Conservation (phyloP, 495 filamentous ascomycete species). For the Collariella sp. region DNA sequence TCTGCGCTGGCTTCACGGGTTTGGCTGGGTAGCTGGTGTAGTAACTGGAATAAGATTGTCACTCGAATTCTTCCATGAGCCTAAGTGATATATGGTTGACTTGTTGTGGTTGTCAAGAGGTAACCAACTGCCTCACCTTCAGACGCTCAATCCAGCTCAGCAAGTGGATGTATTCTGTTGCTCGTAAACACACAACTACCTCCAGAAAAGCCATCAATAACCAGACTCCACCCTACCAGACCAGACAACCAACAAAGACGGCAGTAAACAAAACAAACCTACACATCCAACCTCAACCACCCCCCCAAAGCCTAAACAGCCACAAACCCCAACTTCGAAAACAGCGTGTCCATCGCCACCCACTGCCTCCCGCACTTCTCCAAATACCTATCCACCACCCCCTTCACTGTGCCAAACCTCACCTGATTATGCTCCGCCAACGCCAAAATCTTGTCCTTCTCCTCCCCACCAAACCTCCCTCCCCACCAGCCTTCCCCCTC, state of each 20-base stretch:
- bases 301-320: slow-evolving; percentile 16
- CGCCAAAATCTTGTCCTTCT: slow-evolving; percentile 49
- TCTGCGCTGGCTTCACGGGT: no score
- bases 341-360: slow-evolving; percentile 93
- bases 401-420: slow-evolving; percentile 65
- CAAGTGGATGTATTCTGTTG: neutral
- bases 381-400: slow-evolving; percentile 76
- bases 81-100: no score
- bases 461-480: slow-evolving; percentile 62
- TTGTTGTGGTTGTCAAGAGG: neutral
- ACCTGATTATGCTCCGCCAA: slow-evolving; percentile 72
- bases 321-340: slow-evolving; percentile 48
- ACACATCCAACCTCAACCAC: neutral
- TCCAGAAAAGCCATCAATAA: neutral
- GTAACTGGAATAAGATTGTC: no score
- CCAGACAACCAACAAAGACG: neutral
- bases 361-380: slow-evolving; percentile 90
- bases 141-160: neutral
- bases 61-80: no score
- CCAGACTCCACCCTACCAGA: neutral
- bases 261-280: slow-evolving; percentile 1
- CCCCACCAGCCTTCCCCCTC: slow-evolving; percentile 72
- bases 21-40: no score
- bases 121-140: neutral
- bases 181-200: neutral